Evolutionary conservation across 164 flowering plant genomes (phyloP), one percentile per base, ranked within the genome.

Genomic region (Houttuynia cordata): DNA sequence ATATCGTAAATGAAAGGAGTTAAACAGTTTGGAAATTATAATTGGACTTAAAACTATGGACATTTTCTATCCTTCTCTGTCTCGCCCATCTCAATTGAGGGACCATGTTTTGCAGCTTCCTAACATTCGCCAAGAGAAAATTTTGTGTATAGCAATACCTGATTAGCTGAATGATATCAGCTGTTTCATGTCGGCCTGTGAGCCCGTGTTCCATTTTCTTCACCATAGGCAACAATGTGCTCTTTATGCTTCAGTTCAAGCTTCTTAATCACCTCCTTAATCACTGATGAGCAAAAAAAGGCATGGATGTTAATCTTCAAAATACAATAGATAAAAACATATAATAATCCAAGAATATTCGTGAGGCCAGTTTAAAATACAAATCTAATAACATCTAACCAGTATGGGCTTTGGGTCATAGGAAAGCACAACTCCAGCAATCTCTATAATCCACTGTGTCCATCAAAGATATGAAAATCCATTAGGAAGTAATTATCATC

Each of bases 121-220:
- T 75, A 25, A 18, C 20, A 25, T n/a, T 14, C 57, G 24, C 0
- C 19, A 56, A 30, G 51, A 7, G 40, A 41, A 37, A 24, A 21
- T 19, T 30, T 2, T 2, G 37, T 30, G 6, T 30, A 37, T 37
- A 37, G 39, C 20, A 24, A 51, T 3, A 17, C 18, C 22, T 42
- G 10, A 45, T 45, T 17, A 17, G 17, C 17, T 45, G 49, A 45
- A 45, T 69, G 62, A 73, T 71, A 58, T 75, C 68, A 4, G 81
- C 79, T 0, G 81, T 78, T 45, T 78, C 81, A 53, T 70, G 71
- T 0, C 37, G 56, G 51, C 81, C 81, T 13, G 79, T 78, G 20
- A 78, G 79, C 25, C 81, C 73, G 24, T 73, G 70, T 61, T 78
- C n/a, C 81, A 59, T 78, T 78, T 10, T 78, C 79, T 64, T 75